A percentile compares a stretch with the other conserved stretches of the same genome.
These are phyloP conservation scores for Cordyceps sp. DNA, from an alignment of 2,329 filamentous ascomycete species.

Conservation along the genomic window DNA sequence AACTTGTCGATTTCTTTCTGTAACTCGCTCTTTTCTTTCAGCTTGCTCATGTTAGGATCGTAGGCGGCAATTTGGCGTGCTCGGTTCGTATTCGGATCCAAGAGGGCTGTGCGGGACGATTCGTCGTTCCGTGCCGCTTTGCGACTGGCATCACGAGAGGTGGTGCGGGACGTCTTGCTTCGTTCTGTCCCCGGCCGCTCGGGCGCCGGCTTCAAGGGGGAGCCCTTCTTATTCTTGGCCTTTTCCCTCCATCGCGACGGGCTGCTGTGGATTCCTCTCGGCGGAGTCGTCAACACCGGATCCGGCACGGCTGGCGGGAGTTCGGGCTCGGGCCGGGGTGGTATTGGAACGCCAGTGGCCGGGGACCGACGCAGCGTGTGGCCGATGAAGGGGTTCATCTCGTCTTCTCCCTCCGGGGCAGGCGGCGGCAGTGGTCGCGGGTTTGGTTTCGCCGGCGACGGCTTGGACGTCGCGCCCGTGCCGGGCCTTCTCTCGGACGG, in stretches of 20 bases:
- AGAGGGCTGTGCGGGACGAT: not conserved
- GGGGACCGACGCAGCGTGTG: conserved; percentile 12
- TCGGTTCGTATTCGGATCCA: conserved; percentile 11
- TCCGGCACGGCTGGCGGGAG: conserved; percentile 42
- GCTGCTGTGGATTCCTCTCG: conserved; percentile 42
- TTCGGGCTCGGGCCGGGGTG: conserved; percentile 38
- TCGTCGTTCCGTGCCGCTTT: not conserved
- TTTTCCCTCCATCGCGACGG: conserved; percentile 28
- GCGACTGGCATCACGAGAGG: too few species aligned
- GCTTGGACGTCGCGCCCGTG: conserved; percentile 18
- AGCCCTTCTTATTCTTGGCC: conserved; percentile 23
- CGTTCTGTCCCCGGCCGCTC: conserved; percentile 9
- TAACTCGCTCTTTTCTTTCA: conserved; percentile 33
- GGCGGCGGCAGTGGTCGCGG: conserved; percentile 31
- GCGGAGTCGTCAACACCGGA: conserved; percentile 35
- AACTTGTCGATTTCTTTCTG: conserved; percentile 37
- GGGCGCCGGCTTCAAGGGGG: conserved; percentile 30
- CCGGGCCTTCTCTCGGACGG: conserved; percentile 3
- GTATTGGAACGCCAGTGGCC: conserved; percentile 13
- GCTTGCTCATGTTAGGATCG: conserved; percentile 31
- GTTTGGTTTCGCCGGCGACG: conserved; percentile 23
- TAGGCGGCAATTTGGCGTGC: conserved; percentile 23
- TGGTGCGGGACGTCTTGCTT: conserved; percentile 1
- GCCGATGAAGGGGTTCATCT: conserved; percentile 14
- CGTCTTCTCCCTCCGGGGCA: conserved; percentile 12